Evolutionary conservation across 1,139 yeast species (phyloP).

Genomic region (Yamadazyma blattariae): DNA sequence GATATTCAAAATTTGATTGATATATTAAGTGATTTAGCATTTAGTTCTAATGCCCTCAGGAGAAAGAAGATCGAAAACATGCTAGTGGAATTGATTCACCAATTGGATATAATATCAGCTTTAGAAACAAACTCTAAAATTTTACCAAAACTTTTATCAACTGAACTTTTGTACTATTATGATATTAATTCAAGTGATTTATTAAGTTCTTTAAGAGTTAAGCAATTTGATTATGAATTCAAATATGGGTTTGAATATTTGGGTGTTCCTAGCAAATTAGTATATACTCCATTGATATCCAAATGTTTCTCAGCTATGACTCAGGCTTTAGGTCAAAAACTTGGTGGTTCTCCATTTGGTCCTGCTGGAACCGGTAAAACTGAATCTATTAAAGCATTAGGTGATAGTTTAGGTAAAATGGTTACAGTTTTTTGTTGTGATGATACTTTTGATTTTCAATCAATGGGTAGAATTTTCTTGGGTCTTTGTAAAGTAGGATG

Average conservation of each 20-base stretch:
- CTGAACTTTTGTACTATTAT: slow-evolving; percentile 51
- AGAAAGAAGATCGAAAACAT: slow-evolving; percentile 55
- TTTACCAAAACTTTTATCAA: slow-evolving; percentile 14
- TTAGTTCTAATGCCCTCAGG: slow-evolving; percentile 25
- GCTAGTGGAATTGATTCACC: slow-evolving; percentile 67
- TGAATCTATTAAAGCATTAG: slow-evolving; percentile 84
- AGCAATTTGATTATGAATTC: slow-evolving; percentile 52
- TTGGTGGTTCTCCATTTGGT: slow-evolving; percentile 93
- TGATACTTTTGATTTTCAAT: slow-evolving; percentile 78
- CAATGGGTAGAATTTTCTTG: slow-evolving; percentile 72
- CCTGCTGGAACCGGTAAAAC: slow-evolving; percentile 99
- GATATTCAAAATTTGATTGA: slow-evolving; percentile 1
- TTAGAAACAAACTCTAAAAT: slow-evolving; percentile 2
- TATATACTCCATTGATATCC: slow-evolving; percentile 72
- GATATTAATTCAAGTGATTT: slow-evolving; percentile 21
- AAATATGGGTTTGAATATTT: slow-evolving; percentile 79
- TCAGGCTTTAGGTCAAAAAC: slow-evolving; percentile 66
- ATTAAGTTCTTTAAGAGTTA: slow-evolving; percentile 38
- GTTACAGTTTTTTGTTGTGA: slow-evolving; percentile 91
- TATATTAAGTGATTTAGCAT: slow-evolving; percentile 3
- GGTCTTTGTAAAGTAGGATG: slow-evolving; percentile 89
- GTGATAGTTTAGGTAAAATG: slow-evolving; percentile 74
- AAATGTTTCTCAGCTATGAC: slow-evolving; percentile 67
- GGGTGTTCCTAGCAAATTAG: slow-evolving; percentile 74
- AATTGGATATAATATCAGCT: slow-evolving; percentile 37